A percentile compares a stretch with the other conserved stretches of the same genome.
Evolutionary conservation across 768 basidiomycete genomes (phyloP).

Genomic region (Serendipita sp.): DNA sequence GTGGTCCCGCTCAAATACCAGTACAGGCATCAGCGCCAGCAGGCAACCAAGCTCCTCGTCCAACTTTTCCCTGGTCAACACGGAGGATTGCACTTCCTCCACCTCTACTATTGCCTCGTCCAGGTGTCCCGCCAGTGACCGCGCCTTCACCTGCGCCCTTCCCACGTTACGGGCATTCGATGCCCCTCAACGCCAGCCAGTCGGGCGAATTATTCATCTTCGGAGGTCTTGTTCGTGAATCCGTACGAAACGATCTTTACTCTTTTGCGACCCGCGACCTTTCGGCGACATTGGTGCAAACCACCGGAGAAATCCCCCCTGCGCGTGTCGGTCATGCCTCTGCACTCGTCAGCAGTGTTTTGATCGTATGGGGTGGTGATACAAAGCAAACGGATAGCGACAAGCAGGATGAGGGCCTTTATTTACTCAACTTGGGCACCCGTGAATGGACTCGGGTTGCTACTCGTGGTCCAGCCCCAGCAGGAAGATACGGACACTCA

Average conservation of each 20-base stretch:
- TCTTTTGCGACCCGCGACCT: conserved; percentile 70
- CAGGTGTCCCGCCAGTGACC: conserved; percentile 45
- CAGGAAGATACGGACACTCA: conserved; percentile 89
- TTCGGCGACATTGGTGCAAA: conserved; percentile 68
- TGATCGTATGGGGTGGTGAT: conserved; percentile 98
- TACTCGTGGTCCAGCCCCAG: conserved; percentile 60
- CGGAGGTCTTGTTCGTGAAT: conserved; percentile 87
- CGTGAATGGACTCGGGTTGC: conserved; percentile 89
- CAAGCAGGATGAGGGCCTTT: conserved; percentile 81
- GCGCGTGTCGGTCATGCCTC: conserved; percentile 93
- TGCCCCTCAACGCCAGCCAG: conserved; percentile 62
- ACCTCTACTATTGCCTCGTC: conserved; percentile 46
- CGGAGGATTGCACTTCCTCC: conserved; percentile 56
- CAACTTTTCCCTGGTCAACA: conserved; percentile 72
- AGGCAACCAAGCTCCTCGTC: conserved; percentile 21
- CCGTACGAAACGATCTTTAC: conserved; percentile 84
- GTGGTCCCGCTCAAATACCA: neutral
- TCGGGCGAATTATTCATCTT: conserved; percentile 90
- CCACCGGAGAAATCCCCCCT: conserved; percentile 73
- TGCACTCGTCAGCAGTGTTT: conserved; percentile 86
- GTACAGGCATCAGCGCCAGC: conserved; percentile 13
- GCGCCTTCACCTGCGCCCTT: conserved; percentile 76
- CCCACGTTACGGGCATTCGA: conserved; percentile 89
- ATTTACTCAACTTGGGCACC: conserved; percentile 85
- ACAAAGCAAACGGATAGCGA: conserved; percentile 53